A percentile compares a stretch with the other conserved stretches of the same genome.
These are phyloP conservation scores for Lasiodiplodia gonubiensis DNA, from an alignment of 2,329 filamentous ascomycete species.

Conservation along the genomic window DNA sequence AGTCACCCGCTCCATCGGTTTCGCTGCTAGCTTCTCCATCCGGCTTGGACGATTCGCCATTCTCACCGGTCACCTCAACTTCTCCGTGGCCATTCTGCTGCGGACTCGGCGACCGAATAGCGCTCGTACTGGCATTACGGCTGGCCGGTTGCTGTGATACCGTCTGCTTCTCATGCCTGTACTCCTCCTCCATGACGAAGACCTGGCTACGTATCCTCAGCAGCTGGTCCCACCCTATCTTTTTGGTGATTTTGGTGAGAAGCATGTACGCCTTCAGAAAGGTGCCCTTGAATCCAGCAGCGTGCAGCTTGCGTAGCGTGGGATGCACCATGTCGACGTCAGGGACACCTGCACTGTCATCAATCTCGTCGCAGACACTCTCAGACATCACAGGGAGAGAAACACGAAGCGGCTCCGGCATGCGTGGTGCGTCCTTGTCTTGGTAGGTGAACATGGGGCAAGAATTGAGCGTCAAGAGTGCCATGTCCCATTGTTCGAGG, in stretches of 20 bases:
- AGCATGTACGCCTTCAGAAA: conserved; percentile 95
- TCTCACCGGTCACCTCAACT: conserved; percentile 36
- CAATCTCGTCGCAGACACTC: conserved; percentile 92
- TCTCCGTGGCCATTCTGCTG: conserved; percentile 51
- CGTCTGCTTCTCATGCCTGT: conserved; percentile 80
- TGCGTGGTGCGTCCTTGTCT: conserved; percentile 92
- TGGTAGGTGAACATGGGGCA: conserved; percentile 99
- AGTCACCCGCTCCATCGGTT: conserved; percentile 39
- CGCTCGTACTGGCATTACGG: conserved; percentile 80
- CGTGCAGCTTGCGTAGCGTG: conserved; percentile 82
- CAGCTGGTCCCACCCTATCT: conserved; percentile 97
- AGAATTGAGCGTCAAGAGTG: conserved; percentile 92
- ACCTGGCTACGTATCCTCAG: conserved; percentile 94
- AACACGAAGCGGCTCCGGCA: conserved; percentile 91
- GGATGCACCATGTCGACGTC: conserved; percentile 87
- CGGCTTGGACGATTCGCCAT: conserved; percentile 38
- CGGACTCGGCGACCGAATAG: conserved; percentile 69
- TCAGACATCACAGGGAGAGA: conserved; percentile 86
- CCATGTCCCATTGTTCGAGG: conserved; percentile 95
- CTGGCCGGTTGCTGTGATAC: conserved; percentile 54
- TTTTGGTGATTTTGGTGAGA: conserved; percentile 91
- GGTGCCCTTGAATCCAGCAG: conserved; percentile 89
- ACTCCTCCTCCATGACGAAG: conserved; percentile 99
- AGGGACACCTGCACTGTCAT: conserved; percentile 79
- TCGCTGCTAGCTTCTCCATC: conserved; percentile 38